Base-by-base conservation (phyloP, 75 land plant genomes). In the Picea glauca region DNA sequence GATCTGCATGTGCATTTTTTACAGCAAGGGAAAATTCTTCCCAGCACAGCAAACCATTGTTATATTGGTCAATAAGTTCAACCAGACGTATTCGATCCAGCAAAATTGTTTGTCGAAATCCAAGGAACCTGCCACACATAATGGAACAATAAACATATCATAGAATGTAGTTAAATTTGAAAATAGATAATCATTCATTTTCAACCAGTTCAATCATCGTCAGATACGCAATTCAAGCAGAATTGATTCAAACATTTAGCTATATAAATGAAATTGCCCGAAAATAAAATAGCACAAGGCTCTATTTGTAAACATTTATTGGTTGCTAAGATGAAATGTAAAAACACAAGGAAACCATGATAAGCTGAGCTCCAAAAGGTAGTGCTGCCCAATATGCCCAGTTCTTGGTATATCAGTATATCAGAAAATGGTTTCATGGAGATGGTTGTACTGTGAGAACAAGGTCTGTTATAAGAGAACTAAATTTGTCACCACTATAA, bases 71-170 rank as follows among this genome's bases (percentile, higher is more conserved):
- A 21, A 95, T 79, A 66, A 90, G 81, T 57, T 84, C 82, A 31
- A 95, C 92, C 26, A 95, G 81, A 21, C 77, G 81, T 79, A 80
- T 90, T 58, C 87, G 78, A 81, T 95, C 87, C 82, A 93, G 76
- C n/a, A 84, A 56, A 18, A 95, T 78, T 1, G 98, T 95, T 72
- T 83, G 88, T 78, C 83, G 85, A 84, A 79, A 90, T 0, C 94
- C 98, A 56, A 95, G 76, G 83, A 78, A 93, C 78, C 95, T 95
- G 90, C 77, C 79, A 76, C 3, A 75, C 8, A 59, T 14, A 38
- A 50, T 17, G 26, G 7, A n/a, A 7, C 57, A 70, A 46, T n/a
- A 31, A 31, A 74, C 13, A 80, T 59, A 14, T 46, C 31, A 58
- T 15, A 77, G 11, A 62, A 33, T 20, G 33, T 40, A 15, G 32